Evolutionary conservation across 108 stramenopile species (phyloP).

Genomic region (Nitzschia palea): DNA sequence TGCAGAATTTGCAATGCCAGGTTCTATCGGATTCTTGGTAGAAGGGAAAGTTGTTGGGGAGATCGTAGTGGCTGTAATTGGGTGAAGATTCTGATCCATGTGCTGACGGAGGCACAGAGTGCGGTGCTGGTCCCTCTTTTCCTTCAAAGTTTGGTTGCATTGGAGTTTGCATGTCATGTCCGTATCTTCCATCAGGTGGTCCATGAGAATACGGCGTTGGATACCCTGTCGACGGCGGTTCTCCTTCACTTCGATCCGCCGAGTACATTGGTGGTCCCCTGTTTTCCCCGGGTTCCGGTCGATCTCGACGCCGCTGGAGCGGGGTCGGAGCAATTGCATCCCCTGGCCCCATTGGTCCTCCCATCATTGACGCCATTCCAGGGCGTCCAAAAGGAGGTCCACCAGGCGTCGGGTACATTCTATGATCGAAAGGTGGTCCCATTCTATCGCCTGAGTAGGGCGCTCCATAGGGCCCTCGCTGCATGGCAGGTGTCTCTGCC

Average conservation of each 20-base stretch:
- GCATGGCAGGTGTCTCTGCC: constrained; percentile 4
- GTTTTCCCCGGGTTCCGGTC: neutral
- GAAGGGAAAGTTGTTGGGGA: constrained; percentile 43
- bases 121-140: neutral
- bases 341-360: neutral
- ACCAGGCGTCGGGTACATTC: constrained; percentile 3
- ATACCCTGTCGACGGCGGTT: neutral
- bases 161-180: constrained; percentile 1
- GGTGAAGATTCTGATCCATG: constrained; percentile 7
- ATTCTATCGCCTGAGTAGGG: constrained; percentile 17
- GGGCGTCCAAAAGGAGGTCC: constrained; percentile 3
- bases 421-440: constrained; percentile 7
- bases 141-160: constrained; percentile 23
- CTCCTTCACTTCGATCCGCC: constrained; percentile 11
- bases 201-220: constrained; percentile 13
- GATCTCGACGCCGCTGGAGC: constrained; percentile 17
- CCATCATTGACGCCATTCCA: constrained; percentile 13
- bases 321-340: constrained; percentile 23
- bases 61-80: constrained; percentile 9
- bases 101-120: neutral
- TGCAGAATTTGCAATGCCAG: constrained; percentile 59
- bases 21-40: constrained; percentile 40
- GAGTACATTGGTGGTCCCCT: constrained; percentile 1
- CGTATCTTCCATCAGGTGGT: constrained; percentile 1
- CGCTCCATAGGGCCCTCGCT: neutral